A percentile compares a stretch with the other conserved stretches of the same genome.
Evolutionary conservation across 306 rosid species (phyloP).

Genomic region (Citrullus colocynthis): DNA sequence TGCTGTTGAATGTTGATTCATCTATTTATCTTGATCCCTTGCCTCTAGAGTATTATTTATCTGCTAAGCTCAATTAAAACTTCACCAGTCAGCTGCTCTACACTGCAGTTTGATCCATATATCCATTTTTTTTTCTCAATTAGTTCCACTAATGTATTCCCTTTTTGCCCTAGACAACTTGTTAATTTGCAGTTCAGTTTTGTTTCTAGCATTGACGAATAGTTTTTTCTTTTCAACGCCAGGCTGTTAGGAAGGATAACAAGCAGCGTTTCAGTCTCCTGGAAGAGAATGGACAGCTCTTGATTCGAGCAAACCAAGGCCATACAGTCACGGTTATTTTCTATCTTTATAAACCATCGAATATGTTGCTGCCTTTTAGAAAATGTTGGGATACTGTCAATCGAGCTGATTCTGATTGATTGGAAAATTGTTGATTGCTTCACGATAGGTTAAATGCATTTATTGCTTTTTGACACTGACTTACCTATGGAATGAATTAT

Average conservation of each 20-base stretch:
- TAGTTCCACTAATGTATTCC: not conserved
- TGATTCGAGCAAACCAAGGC: conserved; percentile 92
- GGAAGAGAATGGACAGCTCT: conserved; percentile 70
- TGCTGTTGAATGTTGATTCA: not conserved
- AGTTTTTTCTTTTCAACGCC: conserved; percentile 13
- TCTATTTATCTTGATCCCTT: not conserved
- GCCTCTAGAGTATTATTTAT: not conserved
- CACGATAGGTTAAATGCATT: not conserved
- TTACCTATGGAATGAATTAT: not conserved
- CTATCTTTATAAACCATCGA: not conserved
- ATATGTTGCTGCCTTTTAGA: not conserved
- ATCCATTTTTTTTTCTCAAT: not conserved
- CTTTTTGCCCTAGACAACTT: not conserved
- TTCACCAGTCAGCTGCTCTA: not conserved
- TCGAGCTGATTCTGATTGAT: not conserved
- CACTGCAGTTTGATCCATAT: not conserved
- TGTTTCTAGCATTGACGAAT: not conserved
- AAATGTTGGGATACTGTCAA: not conserved
- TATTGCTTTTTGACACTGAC: not conserved
- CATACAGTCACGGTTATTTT: conserved; percentile 53
- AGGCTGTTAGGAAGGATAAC: conserved; percentile 80
- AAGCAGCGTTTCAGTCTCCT: conserved; percentile 80
- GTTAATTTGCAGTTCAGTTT: not conserved
- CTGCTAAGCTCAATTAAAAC: not conserved
- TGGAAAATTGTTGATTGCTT: not conserved